These are phyloP conservation scores for Hura crepitans DNA, from an alignment of 441 rosid genomes.

Conservation along the genomic window DNA sequence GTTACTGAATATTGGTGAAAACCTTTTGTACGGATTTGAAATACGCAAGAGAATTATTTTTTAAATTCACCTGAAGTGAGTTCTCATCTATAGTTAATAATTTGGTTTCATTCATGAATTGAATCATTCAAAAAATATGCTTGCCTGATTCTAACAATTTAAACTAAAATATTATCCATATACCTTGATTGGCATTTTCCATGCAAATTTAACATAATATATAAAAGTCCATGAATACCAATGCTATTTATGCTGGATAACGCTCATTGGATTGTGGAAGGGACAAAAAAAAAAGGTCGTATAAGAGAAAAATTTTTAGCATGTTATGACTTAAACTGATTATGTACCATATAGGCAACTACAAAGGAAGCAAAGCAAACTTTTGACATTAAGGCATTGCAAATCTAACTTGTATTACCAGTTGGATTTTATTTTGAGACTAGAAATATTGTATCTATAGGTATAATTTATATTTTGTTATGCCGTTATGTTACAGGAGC, in stretches of 20 bases:
- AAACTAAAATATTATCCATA: neutral
- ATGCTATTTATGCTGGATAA: no score
- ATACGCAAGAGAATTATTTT: neutral
- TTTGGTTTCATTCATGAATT: neutral
- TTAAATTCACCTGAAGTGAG: neutral
- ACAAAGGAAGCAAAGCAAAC: neutral
- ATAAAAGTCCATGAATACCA: no score
- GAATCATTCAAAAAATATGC: neutral
- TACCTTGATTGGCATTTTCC: neutral
- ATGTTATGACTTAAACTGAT: neutral
- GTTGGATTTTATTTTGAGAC: neutral
- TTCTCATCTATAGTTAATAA: neutral
- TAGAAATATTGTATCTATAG: neutral
- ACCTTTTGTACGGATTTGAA: neutral
- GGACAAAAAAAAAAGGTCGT: neutral
- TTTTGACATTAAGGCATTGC: neutral
- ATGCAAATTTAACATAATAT: neutral
- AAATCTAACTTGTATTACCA: neutral
- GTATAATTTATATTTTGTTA: neutral
- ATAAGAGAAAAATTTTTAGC: neutral
- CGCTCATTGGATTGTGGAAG: neutral
- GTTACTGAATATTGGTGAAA: neutral
- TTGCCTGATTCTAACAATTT: neutral
- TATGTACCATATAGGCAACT: neutral
- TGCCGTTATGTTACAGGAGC: constrained; percentile 51